Base-by-base conservation (phyloP, 1,284 basidiomycete genomes). In the Pascua sp. region DNA sequence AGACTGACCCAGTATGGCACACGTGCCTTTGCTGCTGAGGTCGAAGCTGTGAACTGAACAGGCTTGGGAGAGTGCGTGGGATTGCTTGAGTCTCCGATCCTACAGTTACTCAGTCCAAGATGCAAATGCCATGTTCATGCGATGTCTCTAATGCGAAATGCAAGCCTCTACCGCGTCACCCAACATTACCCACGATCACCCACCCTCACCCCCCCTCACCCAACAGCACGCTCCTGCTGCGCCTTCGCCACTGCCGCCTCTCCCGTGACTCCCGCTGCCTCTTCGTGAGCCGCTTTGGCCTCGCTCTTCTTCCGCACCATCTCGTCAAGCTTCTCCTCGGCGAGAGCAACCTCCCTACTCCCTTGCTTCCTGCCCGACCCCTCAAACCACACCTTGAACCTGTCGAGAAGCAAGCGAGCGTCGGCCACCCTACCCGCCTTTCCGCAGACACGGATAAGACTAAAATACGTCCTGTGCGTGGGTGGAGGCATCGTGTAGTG, bases 401-500 rank as follows among this genome's bases (percentile, higher is more conserved):
- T 46, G 3, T 11, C 17, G 1, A 53, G 32, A 5, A 53, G n/a
- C 16, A 36, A 11, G 1, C 36, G 39, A 7, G 52, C 52, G 11
- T 48, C 18, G 36, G 36, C 11, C 7, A 18, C 24, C 4, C 39
- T 46, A 5, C 40, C 52, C 11, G 36, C 46, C 10, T 41, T 40
- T n/a, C 9, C 46, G 15, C 51, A 49, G 5, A 51, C 18, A 3
- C 55, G 56, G n/a, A 58, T 49, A 9, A 58, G 50, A 32, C 60
- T 56, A 12, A 46, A 32, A 36, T 61, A 61, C n/a, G 60, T 61
- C 17, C 56, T 50, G 5, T 36, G 38, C 1, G 12, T 51, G 1
- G 60, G 60, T 13, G 39, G 16, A 1, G 60, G 60, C 47, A 58
- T 49, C 36, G 24, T 36, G 36, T 40, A 17, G 32, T 11, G 42